These are phyloP conservation scores for Mortierella sp. DNA, from an alignment of 371 early-diverging fungal genomes.

Conservation along the genomic window DNA sequence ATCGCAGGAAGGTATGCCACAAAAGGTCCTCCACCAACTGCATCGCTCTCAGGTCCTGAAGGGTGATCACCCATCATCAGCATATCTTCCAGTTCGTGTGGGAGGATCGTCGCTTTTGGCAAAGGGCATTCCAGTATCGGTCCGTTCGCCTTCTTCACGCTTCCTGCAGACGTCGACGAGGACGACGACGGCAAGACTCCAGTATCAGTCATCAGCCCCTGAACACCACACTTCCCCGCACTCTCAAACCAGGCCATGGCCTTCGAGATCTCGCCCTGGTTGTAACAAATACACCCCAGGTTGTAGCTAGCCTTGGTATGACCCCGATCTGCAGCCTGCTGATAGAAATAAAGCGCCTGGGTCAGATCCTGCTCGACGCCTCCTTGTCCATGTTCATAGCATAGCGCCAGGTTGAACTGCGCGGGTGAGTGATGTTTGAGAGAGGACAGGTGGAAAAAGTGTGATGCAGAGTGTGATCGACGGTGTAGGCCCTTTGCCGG, in stretches of 20 bases:
- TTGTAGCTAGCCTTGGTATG: slow-evolving; percentile 54
- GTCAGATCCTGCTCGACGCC: slow-evolving; percentile 39
- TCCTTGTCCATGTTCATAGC: slow-evolving; percentile 53
- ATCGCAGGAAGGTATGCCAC: slow-evolving; percentile 46
- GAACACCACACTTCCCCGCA: slow-evolving; percentile 39
- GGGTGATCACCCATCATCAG: slow-evolving; percentile 8
- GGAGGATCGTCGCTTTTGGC: slow-evolving; percentile 18
- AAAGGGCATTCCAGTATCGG: slow-evolving; percentile 14
- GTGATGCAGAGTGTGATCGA: slow-evolving; percentile 51
- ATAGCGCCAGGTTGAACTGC: slow-evolving; percentile 48
- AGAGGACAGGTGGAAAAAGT: slow-evolving; percentile 52
- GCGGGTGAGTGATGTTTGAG: slow-evolving; percentile 51
- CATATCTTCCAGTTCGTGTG: slow-evolving; percentile 35
- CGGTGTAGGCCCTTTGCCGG: slow-evolving; percentile 28
- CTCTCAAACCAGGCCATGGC: slow-evolving; percentile 52
- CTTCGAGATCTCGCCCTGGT: slow-evolving; percentile 35
- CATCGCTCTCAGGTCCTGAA: not conserved
- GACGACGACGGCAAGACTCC: not conserved
- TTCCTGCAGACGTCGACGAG: not conserved
- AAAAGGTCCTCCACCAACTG: slow-evolving; percentile 26
- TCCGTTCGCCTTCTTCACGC: not conserved
- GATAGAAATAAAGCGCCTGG: slow-evolving; percentile 44
- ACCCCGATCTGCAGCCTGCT: slow-evolving; percentile 49
- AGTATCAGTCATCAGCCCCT: slow-evolving; percentile 13
- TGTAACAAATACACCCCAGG: slow-evolving; percentile 46